phyloP scores from a whole-genome alignment of 345 rosid genomes.

The rapeseed (Brassica napus) region DNA sequence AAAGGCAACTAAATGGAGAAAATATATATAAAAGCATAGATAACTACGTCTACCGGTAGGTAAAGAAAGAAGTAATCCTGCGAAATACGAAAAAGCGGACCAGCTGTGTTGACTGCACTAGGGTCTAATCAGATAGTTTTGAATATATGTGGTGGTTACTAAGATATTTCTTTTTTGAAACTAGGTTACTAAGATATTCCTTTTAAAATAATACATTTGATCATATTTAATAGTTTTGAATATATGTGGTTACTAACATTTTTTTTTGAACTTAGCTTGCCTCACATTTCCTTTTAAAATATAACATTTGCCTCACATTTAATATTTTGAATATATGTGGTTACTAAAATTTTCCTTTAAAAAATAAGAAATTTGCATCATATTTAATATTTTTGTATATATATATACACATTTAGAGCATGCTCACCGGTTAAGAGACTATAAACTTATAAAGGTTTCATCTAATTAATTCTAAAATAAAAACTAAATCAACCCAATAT shows the following conservation, averaged over 20 bases:
- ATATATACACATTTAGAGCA: neutral
- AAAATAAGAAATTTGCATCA: neutral
- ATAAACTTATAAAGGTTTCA: neutral
- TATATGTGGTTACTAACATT: neutral
- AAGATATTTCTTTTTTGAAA: too few relatives aligned
- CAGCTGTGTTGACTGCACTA: slow-evolving; percentile 24
- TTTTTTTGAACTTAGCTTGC: too few relatives aligned
- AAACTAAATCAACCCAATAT: neutral
- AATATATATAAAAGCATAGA: too few relatives aligned
- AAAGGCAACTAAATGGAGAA: neutral
- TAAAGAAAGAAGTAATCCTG: neutral
- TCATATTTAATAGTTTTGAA: neutral
- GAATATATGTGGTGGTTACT: neutral
- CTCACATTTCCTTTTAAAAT: too few relatives aligned
- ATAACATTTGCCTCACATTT: too few relatives aligned
- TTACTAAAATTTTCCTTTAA: too few relatives aligned
- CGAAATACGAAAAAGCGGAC: slow-evolving; percentile 25
- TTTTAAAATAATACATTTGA: neutral
- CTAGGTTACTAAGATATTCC: neutral
- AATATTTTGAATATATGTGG: too few relatives aligned
- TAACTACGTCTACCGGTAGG: slow-evolving; percentile 25
- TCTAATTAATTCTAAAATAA: neutral
- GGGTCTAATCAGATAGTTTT: neutral
- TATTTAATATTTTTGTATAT: too few relatives aligned
- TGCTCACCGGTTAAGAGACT: neutral